Percentiles rank a stretch among this genome's conserved stretches.
These are phyloP conservation scores for Dipteronia dyeriana DNA, from an alignment of 345 rosid species.

Conservation along the genomic window DNA sequence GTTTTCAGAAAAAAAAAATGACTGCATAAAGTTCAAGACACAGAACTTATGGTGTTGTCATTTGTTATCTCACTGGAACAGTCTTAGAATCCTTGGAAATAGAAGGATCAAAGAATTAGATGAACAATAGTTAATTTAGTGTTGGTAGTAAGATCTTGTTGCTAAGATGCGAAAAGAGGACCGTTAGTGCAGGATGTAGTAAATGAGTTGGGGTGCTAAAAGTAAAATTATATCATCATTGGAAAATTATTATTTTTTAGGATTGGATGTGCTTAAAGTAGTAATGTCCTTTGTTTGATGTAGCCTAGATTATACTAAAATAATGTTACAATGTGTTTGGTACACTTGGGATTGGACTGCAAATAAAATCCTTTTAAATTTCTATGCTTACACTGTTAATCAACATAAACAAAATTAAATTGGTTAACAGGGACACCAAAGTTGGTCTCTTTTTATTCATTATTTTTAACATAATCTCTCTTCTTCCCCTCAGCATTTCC, in stretches of 20 bases:
- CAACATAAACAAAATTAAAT: neutral
- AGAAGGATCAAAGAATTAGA: neutral
- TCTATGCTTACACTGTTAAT: neutral
- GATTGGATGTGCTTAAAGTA: neutral
- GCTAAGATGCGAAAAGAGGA: neutral
- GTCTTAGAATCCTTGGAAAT: neutral
- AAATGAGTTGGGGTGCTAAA: conserved; percentile 1
- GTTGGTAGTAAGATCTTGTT: neutral
- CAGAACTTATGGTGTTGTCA: neutral
- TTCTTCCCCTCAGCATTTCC: neutral
- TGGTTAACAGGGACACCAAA: neutral
- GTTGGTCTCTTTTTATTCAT: too few species aligned
- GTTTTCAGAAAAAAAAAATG: too few species aligned
- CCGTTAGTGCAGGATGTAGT: neutral
- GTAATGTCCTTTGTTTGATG: neutral
- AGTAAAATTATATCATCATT: too few species aligned
- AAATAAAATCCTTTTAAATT: neutral
- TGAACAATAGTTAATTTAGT: neutral
- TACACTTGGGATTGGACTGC: neutral
- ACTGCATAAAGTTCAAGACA: neutral
- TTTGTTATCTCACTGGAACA: neutral
- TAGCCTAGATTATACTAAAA: neutral
- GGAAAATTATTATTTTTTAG: too few species aligned
- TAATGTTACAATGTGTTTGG: neutral
- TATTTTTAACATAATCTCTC: neutral